Evolutionary conservation across 176 grass and related monocot genomes (phyloP), one percentile per base, ranked within the genome.

Genomic region (Carex littledalei): DNA sequence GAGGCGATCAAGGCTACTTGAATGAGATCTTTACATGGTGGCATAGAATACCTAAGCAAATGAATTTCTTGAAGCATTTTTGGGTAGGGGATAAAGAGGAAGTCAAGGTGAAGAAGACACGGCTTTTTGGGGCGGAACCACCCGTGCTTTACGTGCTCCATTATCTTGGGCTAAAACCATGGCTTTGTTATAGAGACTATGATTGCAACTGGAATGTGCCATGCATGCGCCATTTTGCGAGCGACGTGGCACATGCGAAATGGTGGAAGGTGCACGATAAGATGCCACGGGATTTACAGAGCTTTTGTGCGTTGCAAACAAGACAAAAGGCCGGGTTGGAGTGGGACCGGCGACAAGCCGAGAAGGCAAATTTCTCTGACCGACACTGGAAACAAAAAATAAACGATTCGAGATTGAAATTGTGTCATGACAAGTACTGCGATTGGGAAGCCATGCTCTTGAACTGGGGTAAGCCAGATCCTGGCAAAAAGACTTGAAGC

Each of bases 121-220:
- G 52, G 66, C 61, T 80, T 63, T 77, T 87, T 11, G 17, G 3
- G 22, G 34, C 80, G 0, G 84, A 89, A 43, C 84, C 87, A 3
- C 80, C 81, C 0, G 81, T 89, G n/a, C 82, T 87, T 43, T 81
- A 89, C 77, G 85, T 89, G 6, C 64, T 94, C 66, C 93, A 94
- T 57, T 94, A 92, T 80, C 86, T 94, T 34, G 93, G 93, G 18
- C 14, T 92, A 12, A 94, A 94, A 85, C 93, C 93, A 18, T 94
- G 93, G 90, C 47, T 90, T 0, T 94, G 90, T 89, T 94, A 90
- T 49, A 84, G 93, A 3, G 88, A 94, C 84, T 92, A 94, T 29
- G 93, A 94, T 80, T 94, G 93, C 90, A 94, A 94, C 81, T 94
- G 90, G 90, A 87, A 94, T 68, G 39, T 85, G 2, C 52, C 29